A percentile compares a stretch with the other conserved stretches of the same genome.
These are phyloP conservation scores for Yarrowia sp. DNA, from an alignment of 805 yeast genomes.

Conservation along the genomic window DNA sequence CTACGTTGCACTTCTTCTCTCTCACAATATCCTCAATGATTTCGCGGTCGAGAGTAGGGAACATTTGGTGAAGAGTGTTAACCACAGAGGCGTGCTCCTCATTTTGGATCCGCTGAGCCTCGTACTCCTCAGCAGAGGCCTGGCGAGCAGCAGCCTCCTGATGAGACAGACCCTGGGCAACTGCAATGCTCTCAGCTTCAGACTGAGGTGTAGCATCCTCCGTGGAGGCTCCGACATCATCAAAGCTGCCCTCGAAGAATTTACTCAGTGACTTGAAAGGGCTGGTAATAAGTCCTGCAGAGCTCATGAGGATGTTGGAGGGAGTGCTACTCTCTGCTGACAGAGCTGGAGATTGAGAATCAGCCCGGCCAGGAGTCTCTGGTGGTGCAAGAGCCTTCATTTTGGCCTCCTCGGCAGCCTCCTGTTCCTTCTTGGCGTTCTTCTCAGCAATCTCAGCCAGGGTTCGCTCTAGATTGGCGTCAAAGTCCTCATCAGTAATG, in stretches of 20 bases:
- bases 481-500: constrained; percentile 56
- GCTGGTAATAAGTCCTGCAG: constrained; percentile 52
- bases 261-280: constrained; percentile 44
- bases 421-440: constrained; percentile 16
- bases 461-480: constrained; percentile 43
- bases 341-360: constrained; percentile 18
- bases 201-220: not conserved
- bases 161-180: constrained; percentile 28
- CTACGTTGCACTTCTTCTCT: constrained; percentile 63
- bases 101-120: constrained; percentile 42
- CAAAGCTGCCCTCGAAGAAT: constrained; percentile 37
- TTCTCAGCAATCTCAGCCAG: constrained; percentile 44
- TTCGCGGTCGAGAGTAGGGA: constrained; percentile 67
- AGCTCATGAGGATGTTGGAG: constrained; percentile 37
- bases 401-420: constrained; percentile 30
- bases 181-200: constrained; percentile 24
- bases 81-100: constrained; percentile 48
- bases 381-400: constrained; percentile 8
- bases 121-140: constrained; percentile 41
- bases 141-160: constrained; percentile 39
- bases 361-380: constrained; percentile 14
- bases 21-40: constrained; percentile 66
- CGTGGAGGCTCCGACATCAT: constrained; percentile 30
- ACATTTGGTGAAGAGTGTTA: constrained; percentile 58
- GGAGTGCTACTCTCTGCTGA: constrained; percentile 30